phyloP scores from a whole-genome alignment of 2,329 filamentous ascomycete genomes.

The Beauveria pseudobassiana region DNA sequence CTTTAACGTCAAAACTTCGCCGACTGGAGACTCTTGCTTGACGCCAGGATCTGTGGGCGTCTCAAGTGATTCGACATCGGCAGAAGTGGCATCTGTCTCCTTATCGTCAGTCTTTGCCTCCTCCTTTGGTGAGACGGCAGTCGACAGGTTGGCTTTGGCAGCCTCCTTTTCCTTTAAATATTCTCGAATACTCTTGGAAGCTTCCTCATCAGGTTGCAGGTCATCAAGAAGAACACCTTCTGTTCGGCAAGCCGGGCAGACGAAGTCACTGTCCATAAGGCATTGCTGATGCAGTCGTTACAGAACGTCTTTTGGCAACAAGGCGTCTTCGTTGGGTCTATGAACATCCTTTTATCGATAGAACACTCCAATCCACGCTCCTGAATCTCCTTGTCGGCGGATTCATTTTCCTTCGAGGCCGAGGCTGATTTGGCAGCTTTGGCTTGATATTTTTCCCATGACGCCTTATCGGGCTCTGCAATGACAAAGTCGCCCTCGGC shows the following conservation, averaged over 20 bases:
- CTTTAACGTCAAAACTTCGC: background rate
- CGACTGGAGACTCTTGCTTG: background rate
- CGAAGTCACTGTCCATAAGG: slow-evolving; percentile 97
- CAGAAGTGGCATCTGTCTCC: slow-evolving; percentile 28
- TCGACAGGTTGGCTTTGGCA: slow-evolving; percentile 33
- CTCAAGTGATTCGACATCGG: background rate
- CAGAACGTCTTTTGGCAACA: slow-evolving; percentile 98
- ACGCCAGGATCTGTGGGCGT: background rate
- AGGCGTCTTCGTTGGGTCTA: slow-evolving; percentile 97
- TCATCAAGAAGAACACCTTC: slow-evolving; percentile 92
- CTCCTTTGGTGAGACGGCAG: slow-evolving; percentile 25
- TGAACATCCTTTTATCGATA: slow-evolving; percentile 95
- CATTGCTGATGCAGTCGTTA: slow-evolving; percentile 99
- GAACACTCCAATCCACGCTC: slow-evolving; percentile 86
- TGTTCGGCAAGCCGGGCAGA: slow-evolving; percentile 85
- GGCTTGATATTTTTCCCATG: slow-evolving; percentile 95
- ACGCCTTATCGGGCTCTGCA: slow-evolving; percentile 87
- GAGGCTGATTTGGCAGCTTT: slow-evolving; percentile 75
- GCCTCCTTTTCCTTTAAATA: slow-evolving; percentile 55
- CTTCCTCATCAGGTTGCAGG: slow-evolving; percentile 74
- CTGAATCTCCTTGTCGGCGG: slow-evolving; percentile 78
- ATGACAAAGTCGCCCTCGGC: slow-evolving; percentile 96
- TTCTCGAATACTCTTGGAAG: slow-evolving; percentile 67
- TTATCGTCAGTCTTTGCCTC: slow-evolving; percentile 31
- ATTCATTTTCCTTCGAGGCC: slow-evolving; percentile 69